Evolutionary conservation across 73 alveolate genomes (phyloP).

Genomic region (Symbiodinium pilosum): DNA sequence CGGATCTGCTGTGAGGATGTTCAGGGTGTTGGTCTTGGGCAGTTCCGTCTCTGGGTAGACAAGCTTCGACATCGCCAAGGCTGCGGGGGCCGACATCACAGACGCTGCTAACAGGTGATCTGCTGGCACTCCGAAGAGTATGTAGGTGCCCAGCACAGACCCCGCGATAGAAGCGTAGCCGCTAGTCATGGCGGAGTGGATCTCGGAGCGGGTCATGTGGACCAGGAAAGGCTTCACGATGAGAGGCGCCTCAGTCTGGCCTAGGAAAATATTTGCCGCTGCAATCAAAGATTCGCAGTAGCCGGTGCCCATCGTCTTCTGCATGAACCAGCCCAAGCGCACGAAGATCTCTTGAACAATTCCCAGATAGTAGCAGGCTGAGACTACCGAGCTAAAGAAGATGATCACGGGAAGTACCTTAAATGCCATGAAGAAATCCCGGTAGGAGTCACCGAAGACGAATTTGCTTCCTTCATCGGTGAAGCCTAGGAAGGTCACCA

Average conservation of each 20-base stretch:
- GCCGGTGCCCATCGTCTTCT: constrained; percentile 4
- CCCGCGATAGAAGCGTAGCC: constrained; percentile 88
- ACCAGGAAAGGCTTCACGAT: constrained; percentile 61
- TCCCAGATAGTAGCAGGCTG: constrained; percentile 49
- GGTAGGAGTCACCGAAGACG: not conserved
- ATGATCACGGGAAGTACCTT: constrained; percentile 8
- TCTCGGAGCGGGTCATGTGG: constrained; percentile 46
- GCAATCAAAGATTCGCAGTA: constrained; percentile 13
- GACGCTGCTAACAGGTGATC: constrained; percentile 80
- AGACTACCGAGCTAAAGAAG: constrained; percentile 8
- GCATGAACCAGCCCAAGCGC: not conserved
- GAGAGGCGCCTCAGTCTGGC: constrained; percentile 79
- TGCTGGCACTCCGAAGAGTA: constrained; percentile 90
- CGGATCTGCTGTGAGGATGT: constrained; percentile 8
- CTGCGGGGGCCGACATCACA: constrained; percentile 93
- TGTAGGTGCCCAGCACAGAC: constrained; percentile 78
- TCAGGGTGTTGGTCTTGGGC: constrained; percentile 31
- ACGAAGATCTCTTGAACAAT: constrained; percentile 5
- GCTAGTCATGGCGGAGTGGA: constrained; percentile 74
- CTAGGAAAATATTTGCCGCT: constrained; percentile 75
- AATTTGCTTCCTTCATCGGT: not conserved
- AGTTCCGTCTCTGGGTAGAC: no score
- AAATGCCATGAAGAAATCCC: constrained; percentile 1
- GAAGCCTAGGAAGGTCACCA: not conserved
- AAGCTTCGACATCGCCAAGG: constrained; percentile 89